phyloP scores from a whole-genome alignment of 2,329 filamentous ascomycete species.

The Ophiostoma perfectum region DNA sequence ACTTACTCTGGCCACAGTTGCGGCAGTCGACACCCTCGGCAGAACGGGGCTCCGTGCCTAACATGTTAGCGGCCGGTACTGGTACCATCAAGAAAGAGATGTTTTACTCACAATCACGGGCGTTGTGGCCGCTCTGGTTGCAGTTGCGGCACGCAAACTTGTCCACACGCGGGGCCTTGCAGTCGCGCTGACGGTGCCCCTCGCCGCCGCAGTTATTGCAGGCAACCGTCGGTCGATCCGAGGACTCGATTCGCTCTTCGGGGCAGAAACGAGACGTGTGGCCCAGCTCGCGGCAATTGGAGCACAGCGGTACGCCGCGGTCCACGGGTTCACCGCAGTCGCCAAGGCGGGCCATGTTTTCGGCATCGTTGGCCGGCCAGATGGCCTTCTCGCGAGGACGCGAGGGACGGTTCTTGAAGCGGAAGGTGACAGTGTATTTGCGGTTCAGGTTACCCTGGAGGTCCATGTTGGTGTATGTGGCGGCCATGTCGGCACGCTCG shows the following conservation, averaged over 20 bases:
- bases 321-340: slow-evolving; percentile 61
- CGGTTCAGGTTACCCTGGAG: slow-evolving; percentile 62
- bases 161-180: slow-evolving; percentile 56
- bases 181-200: slow-evolving; percentile 66
- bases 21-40: slow-evolving; percentile 59
- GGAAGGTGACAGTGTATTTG: slow-evolving; percentile 59
- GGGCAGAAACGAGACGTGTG: slow-evolving; percentile 58
- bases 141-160: slow-evolving; percentile 65
- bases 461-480: slow-evolving; percentile 64
- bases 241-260: slow-evolving; percentile 49
- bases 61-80: slow-evolving; percentile 28
- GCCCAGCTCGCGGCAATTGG: slow-evolving; percentile 59
- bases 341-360: slow-evolving; percentile 59
- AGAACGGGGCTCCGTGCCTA: slow-evolving; percentile 50
- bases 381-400: slow-evolving; percentile 53
- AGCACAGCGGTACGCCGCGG: slow-evolving; percentile 54
- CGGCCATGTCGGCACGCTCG: slow-evolving; percentile 48
- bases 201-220: slow-evolving; percentile 61
- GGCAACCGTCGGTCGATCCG: slow-evolving; percentile 42
- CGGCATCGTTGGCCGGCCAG: slow-evolving; percentile 55
- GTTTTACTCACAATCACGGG: slow-evolving; percentile 42
- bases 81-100: neutral
- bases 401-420: slow-evolving; percentile 52
- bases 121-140: slow-evolving; percentile 48
- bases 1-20: slow-evolving; percentile 57